These are phyloP conservation scores for Triglochin maritima DNA, from an alignment of 106 monocot species.

Conservation along the genomic window DNA sequence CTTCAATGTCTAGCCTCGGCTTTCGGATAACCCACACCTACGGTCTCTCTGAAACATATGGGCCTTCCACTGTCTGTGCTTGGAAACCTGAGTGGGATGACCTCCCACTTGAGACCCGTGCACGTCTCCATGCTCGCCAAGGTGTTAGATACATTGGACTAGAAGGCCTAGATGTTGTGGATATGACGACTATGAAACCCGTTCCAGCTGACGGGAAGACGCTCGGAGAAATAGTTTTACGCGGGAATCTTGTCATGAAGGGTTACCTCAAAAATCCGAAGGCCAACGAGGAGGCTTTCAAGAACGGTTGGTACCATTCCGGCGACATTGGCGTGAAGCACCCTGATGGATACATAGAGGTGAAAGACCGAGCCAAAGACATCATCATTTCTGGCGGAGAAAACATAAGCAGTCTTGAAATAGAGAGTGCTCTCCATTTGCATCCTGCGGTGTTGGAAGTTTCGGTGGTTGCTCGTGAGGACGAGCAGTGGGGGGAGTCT, in stretches of 20 bases:
- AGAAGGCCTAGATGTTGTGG: conserved; percentile 17
- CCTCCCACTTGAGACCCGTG: conserved; percentile 9
- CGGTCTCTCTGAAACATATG: conserved; percentile 27
- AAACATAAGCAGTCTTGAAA: conserved; percentile 25
- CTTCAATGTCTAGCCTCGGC: conserved; percentile 18
- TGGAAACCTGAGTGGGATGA: conserved; percentile 30
- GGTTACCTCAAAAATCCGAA: conserved; percentile 24
- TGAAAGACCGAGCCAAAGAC: conserved; percentile 26
- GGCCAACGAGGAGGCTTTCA: conserved; percentile 22
- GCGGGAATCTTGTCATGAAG: conserved; percentile 27
- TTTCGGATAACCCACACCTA: conserved; percentile 27
- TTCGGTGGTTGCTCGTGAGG: conserved; percentile 18
- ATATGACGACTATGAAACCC: conserved; percentile 14
- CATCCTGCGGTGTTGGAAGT: conserved; percentile 24
- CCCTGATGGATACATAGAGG: conserved; percentile 22
- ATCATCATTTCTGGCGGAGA: conserved; percentile 30
- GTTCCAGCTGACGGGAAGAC: conserved; percentile 19
- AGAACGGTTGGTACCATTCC: conserved; percentile 23
- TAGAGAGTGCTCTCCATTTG: conserved; percentile 14
- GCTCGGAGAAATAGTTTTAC: conserved; percentile 19
- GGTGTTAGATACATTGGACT: conserved; percentile 15
- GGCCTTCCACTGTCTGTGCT: conserved; percentile 17
- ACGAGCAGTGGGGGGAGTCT: conserved; percentile 28
- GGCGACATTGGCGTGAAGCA: conserved; percentile 28
- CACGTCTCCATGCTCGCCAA: conserved; percentile 18